Base-by-base conservation (phyloP, 2,329 filamentous ascomycete species). In the Sporothrix protearum region DNA sequence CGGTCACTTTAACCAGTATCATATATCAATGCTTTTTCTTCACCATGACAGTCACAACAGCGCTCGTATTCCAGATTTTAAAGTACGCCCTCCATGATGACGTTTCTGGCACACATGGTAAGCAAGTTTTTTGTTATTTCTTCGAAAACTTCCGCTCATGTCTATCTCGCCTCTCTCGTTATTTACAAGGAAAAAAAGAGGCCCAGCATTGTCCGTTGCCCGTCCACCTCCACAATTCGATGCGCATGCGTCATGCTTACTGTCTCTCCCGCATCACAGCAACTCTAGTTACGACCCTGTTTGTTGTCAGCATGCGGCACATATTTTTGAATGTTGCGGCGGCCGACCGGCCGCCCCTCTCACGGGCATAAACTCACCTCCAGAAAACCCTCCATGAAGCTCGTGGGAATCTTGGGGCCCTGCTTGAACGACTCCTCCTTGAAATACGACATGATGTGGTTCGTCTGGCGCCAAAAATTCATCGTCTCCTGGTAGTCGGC, bases 401-500 rank as follows among this genome's bases (percentile, higher is more conserved):
- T 96, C 78, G 89, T 89, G 51, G 95, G 95, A 82, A 97, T 83
- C 80, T 88, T 89, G 77, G 93, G 81, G 85, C 91, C 81, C 89
- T 93, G 85, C 89, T 93, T 83, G 80, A 88, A 88, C 81, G 86
- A 88, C 82, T 98, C 94, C 77, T 90, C 87, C 80, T 94, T 90
- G 87, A 98, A 99, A 83, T 97, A 99, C 78, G 96, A 94, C 88
- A 99, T 93, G 77, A 99, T 88, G 81, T 99, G 96, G 75, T 92
- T 92, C 74, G 94, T 87, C 83, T 99, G 96, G 84, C 97, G 97
- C 96, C 96, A 99, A 87, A 92, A 99, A 85, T 99, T 99, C 86
- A 99, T 89, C 70, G 92, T 99, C 87, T 99, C 96, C 92, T 99
- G 96, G 80, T 91, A 98, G 81, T 99, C 96, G 76, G 92, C 88